A percentile compares a stretch with the other conserved stretches of the same genome.
These are phyloP conservation scores for Scheffersomyces illinoinensis DNA, from an alignment of 1,139 yeast species.

Conservation along the genomic window DNA sequence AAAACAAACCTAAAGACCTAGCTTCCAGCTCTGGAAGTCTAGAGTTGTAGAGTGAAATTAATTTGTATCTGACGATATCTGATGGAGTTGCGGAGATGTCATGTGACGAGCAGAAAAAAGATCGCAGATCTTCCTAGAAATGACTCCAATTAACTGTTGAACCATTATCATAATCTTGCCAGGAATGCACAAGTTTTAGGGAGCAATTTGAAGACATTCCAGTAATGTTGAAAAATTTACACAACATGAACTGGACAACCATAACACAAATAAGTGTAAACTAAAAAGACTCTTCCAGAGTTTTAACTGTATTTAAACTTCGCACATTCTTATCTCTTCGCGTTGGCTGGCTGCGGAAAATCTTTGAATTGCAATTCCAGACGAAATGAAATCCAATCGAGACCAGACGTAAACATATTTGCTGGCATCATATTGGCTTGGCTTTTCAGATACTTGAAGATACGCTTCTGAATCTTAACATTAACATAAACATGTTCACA, in stretches of 20 bases:
- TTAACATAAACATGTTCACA: too few relatives aligned
- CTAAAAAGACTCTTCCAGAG: too few relatives aligned
- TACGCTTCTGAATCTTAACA: too few relatives aligned
- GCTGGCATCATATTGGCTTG: too few relatives aligned
- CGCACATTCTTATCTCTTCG: too few relatives aligned
- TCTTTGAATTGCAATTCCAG: too few relatives aligned
- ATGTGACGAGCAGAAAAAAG: background rate
- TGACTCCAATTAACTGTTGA: background rate
- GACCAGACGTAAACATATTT: too few relatives aligned
- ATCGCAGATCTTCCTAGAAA: background rate
- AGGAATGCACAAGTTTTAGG: background rate
- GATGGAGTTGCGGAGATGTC: background rate
- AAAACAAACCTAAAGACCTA: background rate
- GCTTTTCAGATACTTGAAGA: too few relatives aligned
- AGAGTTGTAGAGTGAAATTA: background rate
- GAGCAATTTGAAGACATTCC: background rate
- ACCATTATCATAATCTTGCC: background rate
- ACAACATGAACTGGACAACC: background rate
- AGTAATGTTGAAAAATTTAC: background rate
- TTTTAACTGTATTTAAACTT: too few relatives aligned
- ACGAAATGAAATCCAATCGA: too few relatives aligned
- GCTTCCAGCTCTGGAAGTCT: background rate
- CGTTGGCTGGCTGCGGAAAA: too few relatives aligned
- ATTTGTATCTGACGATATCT: background rate
- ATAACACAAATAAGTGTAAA: background rate